A percentile compares a stretch with the other conserved stretches of the same genome.
phyloP scores from a whole-genome alignment of 441 rosid species.

The Populus hybrid region DNA sequence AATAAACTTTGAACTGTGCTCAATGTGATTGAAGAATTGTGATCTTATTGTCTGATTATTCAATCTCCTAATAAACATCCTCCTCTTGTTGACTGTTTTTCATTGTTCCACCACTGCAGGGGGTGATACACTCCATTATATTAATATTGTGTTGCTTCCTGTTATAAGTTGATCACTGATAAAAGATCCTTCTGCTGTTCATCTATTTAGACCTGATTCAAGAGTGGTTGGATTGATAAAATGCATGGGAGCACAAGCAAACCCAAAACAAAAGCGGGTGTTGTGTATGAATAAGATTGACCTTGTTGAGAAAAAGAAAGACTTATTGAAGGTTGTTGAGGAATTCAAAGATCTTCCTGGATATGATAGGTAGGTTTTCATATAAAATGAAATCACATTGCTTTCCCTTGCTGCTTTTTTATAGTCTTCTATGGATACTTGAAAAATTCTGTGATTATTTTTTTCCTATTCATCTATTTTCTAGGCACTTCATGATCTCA shows the following conservation, averaged over 20 bases:
- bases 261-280: conserved; percentile 65
- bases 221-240: conserved; percentile 74
- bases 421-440: conserved; percentile 4
- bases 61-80: not conserved
- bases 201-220: conserved; percentile 60
- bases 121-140: not conserved
- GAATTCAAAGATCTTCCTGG: conserved; percentile 82
- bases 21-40: not conserved
- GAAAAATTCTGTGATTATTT: conserved; percentile 8
- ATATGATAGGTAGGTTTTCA: conserved; percentile 62
- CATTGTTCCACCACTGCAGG: not conserved
- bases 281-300: conserved; percentile 94
- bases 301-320: conserved; percentile 77
- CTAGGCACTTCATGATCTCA: conserved; percentile 81
- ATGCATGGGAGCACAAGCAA: conserved; percentile 58
- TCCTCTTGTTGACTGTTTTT: not conserved
- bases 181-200: not conserved
- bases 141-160: not conserved
- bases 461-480: conserved; percentile 18
- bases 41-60: not conserved
- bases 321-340: conserved; percentile 65
- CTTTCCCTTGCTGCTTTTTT: conserved; percentile 5
- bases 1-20: not conserved
- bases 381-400: not conserved
- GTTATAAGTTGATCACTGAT: not conserved